A percentile compares a stretch with the other conserved stretches of the same genome.
These are phyloP conservation scores for Termitomyces sp. DNA, from an alignment of 768 basidiomycete genomes.

Conservation along the genomic window DNA sequence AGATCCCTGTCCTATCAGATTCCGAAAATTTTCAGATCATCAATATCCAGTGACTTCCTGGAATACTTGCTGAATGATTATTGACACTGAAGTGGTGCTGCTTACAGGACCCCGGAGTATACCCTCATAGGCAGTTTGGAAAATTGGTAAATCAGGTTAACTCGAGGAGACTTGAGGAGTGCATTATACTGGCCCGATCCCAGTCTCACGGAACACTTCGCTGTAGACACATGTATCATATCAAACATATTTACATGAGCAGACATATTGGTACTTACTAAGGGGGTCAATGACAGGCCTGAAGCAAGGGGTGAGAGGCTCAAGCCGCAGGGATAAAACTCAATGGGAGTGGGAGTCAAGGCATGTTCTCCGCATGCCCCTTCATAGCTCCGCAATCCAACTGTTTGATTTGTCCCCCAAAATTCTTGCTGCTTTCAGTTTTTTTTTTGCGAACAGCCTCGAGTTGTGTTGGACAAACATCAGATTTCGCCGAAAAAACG, in stretches of 20 bases:
- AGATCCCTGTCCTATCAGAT: background rate
- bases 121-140: background rate
- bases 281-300: too few relatives aligned
- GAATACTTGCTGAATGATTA: background rate
- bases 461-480: background rate
- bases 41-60: background rate
- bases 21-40: background rate
- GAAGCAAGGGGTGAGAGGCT: too few relatives aligned
- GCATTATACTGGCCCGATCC: too few relatives aligned
- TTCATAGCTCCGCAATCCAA: too few relatives aligned
- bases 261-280: too few relatives aligned
- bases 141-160: too few relatives aligned
- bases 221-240: background rate
- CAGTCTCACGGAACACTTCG: background rate
- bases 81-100: background rate
- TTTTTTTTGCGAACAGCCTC: background rate
- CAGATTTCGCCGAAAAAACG: background rate
- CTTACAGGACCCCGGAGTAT: background rate
- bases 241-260: background rate
- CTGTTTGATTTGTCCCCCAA: too few relatives aligned
- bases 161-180: too few relatives aligned
- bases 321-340: too few relatives aligned
- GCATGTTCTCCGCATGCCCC: too few relatives aligned
- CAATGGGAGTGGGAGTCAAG: too few relatives aligned
- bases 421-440: background rate